These are phyloP conservation scores for Vaccinium myrtillus DNA, from an alignment of 148 eudicot species.

Conservation along the genomic window DNA sequence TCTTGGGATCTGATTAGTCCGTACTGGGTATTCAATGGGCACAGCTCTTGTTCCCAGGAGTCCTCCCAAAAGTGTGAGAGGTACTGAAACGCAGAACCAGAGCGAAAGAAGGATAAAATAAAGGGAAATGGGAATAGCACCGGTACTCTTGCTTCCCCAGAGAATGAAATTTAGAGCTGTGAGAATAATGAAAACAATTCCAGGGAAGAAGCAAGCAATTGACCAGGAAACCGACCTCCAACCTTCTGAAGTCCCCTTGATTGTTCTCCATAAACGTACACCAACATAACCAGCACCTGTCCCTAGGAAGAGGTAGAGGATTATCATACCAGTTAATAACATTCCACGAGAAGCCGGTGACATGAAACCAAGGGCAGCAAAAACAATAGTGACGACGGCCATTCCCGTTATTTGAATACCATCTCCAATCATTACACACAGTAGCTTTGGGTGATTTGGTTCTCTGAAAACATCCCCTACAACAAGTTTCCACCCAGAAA, in stretches of 20 bases:
- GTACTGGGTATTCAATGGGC: slow-evolving; percentile 47
- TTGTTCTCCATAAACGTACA: slow-evolving; percentile 53
- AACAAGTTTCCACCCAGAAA: slow-evolving; percentile 77
- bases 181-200: slow-evolving; percentile 48
- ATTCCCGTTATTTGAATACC: slow-evolving; percentile 62
- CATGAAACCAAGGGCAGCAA: slow-evolving; percentile 68
- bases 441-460: slow-evolving; percentile 45
- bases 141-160: slow-evolving; percentile 66
- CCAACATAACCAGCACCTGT: slow-evolving; percentile 56
- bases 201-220: slow-evolving; percentile 63
- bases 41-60: slow-evolving; percentile 49
- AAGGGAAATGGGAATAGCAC: slow-evolving; percentile 58
- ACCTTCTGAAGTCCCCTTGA: slow-evolving; percentile 51
- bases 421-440: slow-evolving; percentile 71
- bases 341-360: slow-evolving; percentile 68
- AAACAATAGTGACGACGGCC: slow-evolving; percentile 58
- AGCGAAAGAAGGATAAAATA: slow-evolving; percentile 50
- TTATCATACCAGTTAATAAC: slow-evolving; percentile 58
- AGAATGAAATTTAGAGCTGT: slow-evolving; percentile 52
- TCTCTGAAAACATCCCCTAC: slow-evolving; percentile 71
- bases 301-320: slow-evolving; percentile 54
- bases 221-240: slow-evolving; percentile 69
- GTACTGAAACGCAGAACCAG: slow-evolving; percentile 69
- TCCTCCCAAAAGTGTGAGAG: slow-evolving; percentile 64
- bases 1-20: slow-evolving; percentile 59